phyloP scores from a whole-genome alignment of 257 asterid genomes.

The Thymus quinquecostatus region DNA sequence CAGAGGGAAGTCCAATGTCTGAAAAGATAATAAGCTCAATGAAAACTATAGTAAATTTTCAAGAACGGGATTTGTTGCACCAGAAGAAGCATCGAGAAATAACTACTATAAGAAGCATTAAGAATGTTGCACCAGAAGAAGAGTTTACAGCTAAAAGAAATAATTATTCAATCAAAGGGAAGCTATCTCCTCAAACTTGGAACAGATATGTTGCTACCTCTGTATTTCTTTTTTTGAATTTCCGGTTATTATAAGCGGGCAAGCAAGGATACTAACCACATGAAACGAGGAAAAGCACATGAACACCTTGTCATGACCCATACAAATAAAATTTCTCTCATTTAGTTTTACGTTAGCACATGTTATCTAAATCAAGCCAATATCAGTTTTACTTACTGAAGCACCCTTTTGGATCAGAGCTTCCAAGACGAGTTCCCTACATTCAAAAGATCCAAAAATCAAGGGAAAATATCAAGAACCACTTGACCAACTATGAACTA shows the following conservation, averaged over 20 bases:
- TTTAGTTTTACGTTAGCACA: conserved; percentile 23
- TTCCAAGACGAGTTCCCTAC: conserved; percentile 99
- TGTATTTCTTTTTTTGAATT: conserved; percentile 3
- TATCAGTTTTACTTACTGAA: conserved; percentile 73
- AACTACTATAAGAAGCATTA: conserved; percentile 3
- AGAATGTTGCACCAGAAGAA: not conserved
- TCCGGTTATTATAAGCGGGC: conserved; percentile 12
- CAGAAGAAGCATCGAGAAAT: conserved; percentile 20
- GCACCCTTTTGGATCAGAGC: conserved; percentile 99
- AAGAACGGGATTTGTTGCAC: conserved; percentile 3
- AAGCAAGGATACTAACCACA: conserved; percentile 3
- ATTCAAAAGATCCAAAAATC: conserved; percentile 33
- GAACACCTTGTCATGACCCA: not conserved
- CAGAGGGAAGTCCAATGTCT: conserved; percentile 99
- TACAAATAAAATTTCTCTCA: conserved; percentile 18
- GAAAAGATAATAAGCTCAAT: conserved; percentile 29
- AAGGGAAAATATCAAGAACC: conserved; percentile 28
- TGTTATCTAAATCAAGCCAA: conserved; percentile 29
- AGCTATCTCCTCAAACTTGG: conserved; percentile 4
- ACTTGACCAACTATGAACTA: conserved; percentile 1
- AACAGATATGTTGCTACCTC: not conserved
- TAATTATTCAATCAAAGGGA: not conserved
- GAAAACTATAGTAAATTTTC: conserved; percentile 19
- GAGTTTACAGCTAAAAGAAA: conserved; percentile 7
- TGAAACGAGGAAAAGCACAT: conserved; percentile 1